phyloP scores from a whole-genome alignment of 352 stramenopile species.

The Phytopythium montanum region DNA sequence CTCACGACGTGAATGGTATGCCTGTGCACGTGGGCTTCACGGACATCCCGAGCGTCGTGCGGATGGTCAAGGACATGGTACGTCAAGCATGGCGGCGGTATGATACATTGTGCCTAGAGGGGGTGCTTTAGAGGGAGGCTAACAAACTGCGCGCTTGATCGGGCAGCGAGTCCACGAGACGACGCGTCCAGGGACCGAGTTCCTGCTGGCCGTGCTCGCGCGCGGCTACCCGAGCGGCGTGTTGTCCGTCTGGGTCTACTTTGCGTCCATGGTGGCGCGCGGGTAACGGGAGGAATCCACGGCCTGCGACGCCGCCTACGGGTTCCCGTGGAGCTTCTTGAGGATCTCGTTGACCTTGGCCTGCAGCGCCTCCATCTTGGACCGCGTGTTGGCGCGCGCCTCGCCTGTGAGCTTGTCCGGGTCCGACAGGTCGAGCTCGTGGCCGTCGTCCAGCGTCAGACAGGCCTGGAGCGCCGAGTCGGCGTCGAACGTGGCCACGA shows the following conservation, averaged over 20 bases:
- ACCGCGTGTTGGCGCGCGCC: slow-evolving; percentile 47
- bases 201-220: slow-evolving; percentile 86
- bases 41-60: slow-evolving; percentile 74
- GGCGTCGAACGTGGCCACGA: slow-evolving; percentile 63
- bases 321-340: slow-evolving; percentile 42
- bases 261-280: slow-evolving; percentile 53
- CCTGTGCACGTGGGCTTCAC: slow-evolving; percentile 89
- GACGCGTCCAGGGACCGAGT: slow-evolving; percentile 83
- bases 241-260: slow-evolving; percentile 92
- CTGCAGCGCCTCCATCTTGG: slow-evolving; percentile 65
- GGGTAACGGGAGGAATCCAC: not conserved
- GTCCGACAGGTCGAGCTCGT: slow-evolving; percentile 56
- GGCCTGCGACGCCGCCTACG: not conserved
- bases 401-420: slow-evolving; percentile 58
- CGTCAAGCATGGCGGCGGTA: not conserved
- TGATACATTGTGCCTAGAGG: slow-evolving; percentile 6
- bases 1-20: slow-evolving; percentile 69
- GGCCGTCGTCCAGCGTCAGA: slow-evolving; percentile 59
- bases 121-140: slow-evolving; percentile 3
- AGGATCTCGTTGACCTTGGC: slow-evolving; percentile 65
- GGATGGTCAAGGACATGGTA: slow-evolving; percentile 83
- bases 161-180: slow-evolving; percentile 88
- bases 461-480: slow-evolving; percentile 38
- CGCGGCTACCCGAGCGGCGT: slow-evolving; percentile 85
- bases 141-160: slow-evolving; percentile 6